Evolutionary conservation across 345 rosid genomes (phyloP).

Genomic region (Rubroshorea leprosula): DNA sequence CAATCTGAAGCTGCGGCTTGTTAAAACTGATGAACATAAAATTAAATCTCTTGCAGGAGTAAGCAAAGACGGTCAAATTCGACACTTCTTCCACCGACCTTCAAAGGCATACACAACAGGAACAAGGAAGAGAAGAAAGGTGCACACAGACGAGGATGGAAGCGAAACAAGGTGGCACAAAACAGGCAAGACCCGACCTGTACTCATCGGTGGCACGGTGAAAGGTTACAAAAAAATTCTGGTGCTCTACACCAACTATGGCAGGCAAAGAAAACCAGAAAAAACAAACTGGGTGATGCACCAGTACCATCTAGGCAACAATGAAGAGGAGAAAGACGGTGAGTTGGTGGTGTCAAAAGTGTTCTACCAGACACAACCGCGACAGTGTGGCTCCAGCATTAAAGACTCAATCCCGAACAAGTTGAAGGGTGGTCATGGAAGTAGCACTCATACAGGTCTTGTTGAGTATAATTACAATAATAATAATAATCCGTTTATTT

Average conservation of each 20-base stretch:
- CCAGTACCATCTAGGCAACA: constrained; percentile 80
- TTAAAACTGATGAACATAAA: neutral
- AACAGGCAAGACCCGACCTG: constrained; percentile 85
- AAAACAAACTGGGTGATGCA: constrained; percentile 98
- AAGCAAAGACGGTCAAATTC: constrained; percentile 76
- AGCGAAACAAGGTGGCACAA: constrained; percentile 95
- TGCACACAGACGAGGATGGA: constrained; percentile 61
- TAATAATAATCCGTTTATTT: constrained; percentile 21
- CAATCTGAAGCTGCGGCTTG: no score
- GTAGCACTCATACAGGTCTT: constrained; percentile 3
- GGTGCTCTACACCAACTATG: constrained; percentile 84
- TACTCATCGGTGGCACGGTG: constrained; percentile 34
- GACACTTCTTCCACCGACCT: constrained; percentile 91
- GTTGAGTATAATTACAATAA: constrained; percentile 29
- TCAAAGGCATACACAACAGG: constrained; percentile 96
- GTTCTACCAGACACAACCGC: constrained; percentile 93
- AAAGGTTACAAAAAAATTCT: constrained; percentile 84
- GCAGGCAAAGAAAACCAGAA: constrained; percentile 81
- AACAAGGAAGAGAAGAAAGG: constrained; percentile 78
- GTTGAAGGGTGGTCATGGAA: constrained; percentile 10
- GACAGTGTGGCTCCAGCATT: constrained; percentile 46
- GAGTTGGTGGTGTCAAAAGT: constrained; percentile 79
- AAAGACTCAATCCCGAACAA: constrained; percentile 21
- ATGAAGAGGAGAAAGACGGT: constrained; percentile 85
- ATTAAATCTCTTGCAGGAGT: constrained; percentile 43